These are phyloP conservation scores for Pseudogymnoascus sp. DNA, from an alignment of 2,329 filamentous ascomycete species.

Conservation along the genomic window DNA sequence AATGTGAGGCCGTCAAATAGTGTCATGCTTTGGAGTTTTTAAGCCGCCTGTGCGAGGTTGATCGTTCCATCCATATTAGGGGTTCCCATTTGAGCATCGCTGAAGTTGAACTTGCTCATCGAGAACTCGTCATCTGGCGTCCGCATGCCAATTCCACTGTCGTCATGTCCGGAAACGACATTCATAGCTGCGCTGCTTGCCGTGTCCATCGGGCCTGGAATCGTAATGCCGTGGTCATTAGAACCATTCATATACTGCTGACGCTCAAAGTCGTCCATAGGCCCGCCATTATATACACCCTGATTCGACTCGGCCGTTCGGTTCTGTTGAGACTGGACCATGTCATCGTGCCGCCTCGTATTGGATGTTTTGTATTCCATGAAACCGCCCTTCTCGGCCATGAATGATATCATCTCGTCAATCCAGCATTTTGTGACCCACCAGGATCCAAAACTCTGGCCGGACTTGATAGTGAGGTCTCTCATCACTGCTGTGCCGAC, in stretches of 20 bases:
- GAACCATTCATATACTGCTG: slow-evolving; percentile 18
- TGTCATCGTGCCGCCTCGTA: slow-evolving; percentile 12
- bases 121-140: slow-evolving; percentile 58
- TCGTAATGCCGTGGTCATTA: slow-evolving; percentile 13
- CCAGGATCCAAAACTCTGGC: slow-evolving; percentile 80
- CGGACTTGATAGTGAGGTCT: slow-evolving; percentile 70
- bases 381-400: slow-evolving; percentile 85
- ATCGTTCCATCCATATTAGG: slow-evolving; percentile 7
- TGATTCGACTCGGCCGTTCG: slow-evolving; percentile 21
- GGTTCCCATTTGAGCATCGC: slow-evolving; percentile 16
- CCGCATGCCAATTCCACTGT: slow-evolving; percentile 66
- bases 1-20: background rate
- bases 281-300: slow-evolving; percentile 24
- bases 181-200: slow-evolving; percentile 39
- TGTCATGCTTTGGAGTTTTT: background rate
- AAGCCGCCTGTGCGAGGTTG: background rate
- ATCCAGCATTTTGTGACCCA: slow-evolving; percentile 95
- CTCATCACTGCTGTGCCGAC: slow-evolving; percentile 70
- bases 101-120: slow-evolving; percentile 49
- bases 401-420: slow-evolving; percentile 86
- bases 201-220: slow-evolving; percentile 24
- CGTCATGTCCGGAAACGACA: slow-evolving; percentile 42
- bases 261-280: slow-evolving; percentile 23
- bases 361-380: slow-evolving; percentile 50
- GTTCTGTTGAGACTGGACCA: slow-evolving; percentile 10